Conservation (phyloP, 2,329 filamentous ascomycete species). For the Arthrobotrys sinensis region DNA sequence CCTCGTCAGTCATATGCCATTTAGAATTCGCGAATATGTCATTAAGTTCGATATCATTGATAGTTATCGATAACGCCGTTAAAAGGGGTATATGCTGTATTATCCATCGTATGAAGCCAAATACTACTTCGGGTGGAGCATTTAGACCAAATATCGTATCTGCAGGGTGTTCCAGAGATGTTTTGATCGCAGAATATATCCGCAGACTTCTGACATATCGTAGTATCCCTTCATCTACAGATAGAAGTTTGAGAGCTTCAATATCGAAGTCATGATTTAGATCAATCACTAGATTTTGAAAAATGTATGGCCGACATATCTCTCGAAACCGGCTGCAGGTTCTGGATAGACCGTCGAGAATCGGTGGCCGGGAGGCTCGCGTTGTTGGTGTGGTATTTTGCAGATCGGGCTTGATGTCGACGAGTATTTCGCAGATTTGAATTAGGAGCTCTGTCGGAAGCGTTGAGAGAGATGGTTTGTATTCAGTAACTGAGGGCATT, state of each 20-base stretch:
- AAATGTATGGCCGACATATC: slow-evolving; percentile 23
- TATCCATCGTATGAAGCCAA: neutral
- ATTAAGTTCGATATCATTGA: slow-evolving; percentile 11
- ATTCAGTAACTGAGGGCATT: slow-evolving; percentile 7
- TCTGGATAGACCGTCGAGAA: slow-evolving; percentile 15
- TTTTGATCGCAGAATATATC: slow-evolving; percentile 4
- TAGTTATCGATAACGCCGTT: slow-evolving; percentile 1
- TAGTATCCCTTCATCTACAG: neutral
- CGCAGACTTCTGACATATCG: neutral
- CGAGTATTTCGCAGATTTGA: slow-evolving; percentile 22
- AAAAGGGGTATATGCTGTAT: slow-evolving; percentile 9
- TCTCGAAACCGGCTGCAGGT: slow-evolving; percentile 13
- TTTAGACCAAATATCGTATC: slow-evolving; percentile 10
- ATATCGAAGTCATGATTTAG: slow-evolving; percentile 8
- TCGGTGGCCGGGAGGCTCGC: neutral
- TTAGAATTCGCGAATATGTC: slow-evolving; percentile 8
- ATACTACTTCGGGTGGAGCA: slow-evolving; percentile 11
- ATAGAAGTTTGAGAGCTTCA: neutral
- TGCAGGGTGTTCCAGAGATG: neutral
- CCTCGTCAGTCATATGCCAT: slow-evolving; percentile 5
- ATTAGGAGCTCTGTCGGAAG: slow-evolving; percentile 20
- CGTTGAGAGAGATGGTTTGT: slow-evolving; percentile 10
- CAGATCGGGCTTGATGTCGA: neutral
- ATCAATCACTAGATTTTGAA: slow-evolving; percentile 6
- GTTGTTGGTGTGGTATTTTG: slow-evolving; percentile 32